A percentile compares a stretch with the other conserved stretches of the same genome.
Conservation (phyloP, 176 grass and related monocot species). For the Aegilops speltoides region DNA sequence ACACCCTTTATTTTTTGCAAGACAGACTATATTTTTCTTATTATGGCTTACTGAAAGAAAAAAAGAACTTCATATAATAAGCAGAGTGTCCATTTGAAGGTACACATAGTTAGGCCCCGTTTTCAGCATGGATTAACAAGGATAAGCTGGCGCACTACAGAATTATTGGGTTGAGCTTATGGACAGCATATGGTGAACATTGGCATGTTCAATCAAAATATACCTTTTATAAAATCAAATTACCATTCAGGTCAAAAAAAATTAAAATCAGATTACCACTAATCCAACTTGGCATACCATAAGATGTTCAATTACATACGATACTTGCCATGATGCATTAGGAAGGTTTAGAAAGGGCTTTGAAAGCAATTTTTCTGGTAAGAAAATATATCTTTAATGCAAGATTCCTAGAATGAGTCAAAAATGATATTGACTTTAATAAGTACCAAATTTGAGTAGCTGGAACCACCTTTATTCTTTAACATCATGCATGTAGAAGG, state of each 20-base stretch:
- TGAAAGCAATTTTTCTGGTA: neutral
- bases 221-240: neutral
- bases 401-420: neutral
- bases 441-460: neutral
- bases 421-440: neutral
- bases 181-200: neutral
- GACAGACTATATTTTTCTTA: neutral
- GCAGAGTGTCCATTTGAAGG: neutral
- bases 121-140: neutral
- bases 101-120: neutral
- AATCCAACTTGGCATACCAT: neutral
- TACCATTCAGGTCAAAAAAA: neutral
- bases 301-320: neutral
- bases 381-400: neutral
- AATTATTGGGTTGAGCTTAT: neutral
- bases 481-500: constrained; percentile 15
- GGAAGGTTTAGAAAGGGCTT: neutral
- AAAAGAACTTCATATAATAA: neutral
- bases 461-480: constrained; percentile 6
- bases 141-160: neutral
- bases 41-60: neutral
- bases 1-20: neutral
- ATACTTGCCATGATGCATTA: neutral
- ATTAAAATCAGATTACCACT: neutral
- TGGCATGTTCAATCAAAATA: neutral